These are phyloP conservation scores for Apophysomyces elegans DNA, from an alignment of 371 early-diverging fungal species.

Conservation along the genomic window DNA sequence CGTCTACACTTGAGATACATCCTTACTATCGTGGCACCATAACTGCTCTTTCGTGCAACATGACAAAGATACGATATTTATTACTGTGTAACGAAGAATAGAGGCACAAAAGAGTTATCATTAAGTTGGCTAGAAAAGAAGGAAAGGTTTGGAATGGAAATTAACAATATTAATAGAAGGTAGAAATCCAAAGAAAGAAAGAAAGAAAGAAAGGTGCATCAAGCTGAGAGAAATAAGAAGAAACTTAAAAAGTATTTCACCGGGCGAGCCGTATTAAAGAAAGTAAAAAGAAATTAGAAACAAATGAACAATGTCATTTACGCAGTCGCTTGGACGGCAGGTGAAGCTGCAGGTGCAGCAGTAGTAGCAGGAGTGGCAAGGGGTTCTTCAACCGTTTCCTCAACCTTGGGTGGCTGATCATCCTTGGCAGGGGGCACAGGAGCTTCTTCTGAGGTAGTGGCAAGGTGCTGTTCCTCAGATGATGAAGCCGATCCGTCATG, in stretches of 20 bases:
- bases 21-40: constrained; percentile 1
- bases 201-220: neutral
- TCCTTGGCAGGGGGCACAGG: constrained; percentile 7
- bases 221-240: neutral
- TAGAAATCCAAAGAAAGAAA: neutral
- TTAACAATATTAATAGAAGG: constrained; percentile 3
- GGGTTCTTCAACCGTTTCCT: neutral
- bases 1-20: neutral
- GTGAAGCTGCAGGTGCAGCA: constrained; percentile 13
- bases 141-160: neutral
- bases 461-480: constrained; percentile 10
- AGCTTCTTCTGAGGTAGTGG: constrained; percentile 11
- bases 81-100: constrained; percentile 3
- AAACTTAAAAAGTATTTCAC: neutral
- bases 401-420: constrained; percentile 1
- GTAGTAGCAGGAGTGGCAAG: neutral
- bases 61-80: constrained; percentile 9
- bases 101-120: constrained; percentile 9
- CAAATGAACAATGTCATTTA: constrained; percentile 13
- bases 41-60: neutral
- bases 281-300: neutral
- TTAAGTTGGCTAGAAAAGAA: neutral
- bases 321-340: constrained; percentile 21
- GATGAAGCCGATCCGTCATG: neutral
- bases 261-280: neutral